phyloP scores from a whole-genome alignment of 2,329 filamentous ascomycete species.

The Neofusicoccum ribis region DNA sequence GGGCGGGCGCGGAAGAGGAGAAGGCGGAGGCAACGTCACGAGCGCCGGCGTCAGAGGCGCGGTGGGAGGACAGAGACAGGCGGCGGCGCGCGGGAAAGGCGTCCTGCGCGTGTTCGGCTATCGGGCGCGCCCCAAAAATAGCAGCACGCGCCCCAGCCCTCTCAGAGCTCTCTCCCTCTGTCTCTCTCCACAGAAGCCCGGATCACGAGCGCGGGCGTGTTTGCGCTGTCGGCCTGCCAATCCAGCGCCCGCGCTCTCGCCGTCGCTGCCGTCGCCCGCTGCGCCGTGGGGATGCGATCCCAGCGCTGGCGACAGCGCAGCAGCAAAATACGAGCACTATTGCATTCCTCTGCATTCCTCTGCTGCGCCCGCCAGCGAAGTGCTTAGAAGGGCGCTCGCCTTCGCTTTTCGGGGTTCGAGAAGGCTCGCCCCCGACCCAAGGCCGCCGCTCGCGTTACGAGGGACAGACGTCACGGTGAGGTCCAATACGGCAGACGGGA shows the following conservation, averaged over 20 bases:
- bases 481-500: neutral
- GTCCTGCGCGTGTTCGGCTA: conserved; percentile 13
- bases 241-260: neutral
- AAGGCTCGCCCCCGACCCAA: neutral
- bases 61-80: neutral
- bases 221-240: neutral
- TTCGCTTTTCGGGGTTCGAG: neutral
- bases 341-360: neutral
- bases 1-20: neutral
- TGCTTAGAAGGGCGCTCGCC: neutral
- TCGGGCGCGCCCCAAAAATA: conserved; percentile 9
- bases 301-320: conserved; percentile 1
- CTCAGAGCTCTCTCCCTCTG: neutral
- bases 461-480: neutral
- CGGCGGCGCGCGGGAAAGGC: neutral
- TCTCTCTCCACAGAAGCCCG: neutral
- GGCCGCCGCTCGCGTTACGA: neutral
- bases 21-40: neutral
- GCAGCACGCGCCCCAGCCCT: neutral
- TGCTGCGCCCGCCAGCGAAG: neutral
- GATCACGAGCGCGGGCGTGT: neutral
- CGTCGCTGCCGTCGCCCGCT: neutral
- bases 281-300: neutral
- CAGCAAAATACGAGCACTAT: conserved; percentile 3
- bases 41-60: conserved; percentile 1